Evolutionary conservation across 2,329 filamentous ascomycete species (phyloP), one percentile per base, ranked within the genome.

Genomic region (Cladophialophora chaetospira): DNA sequence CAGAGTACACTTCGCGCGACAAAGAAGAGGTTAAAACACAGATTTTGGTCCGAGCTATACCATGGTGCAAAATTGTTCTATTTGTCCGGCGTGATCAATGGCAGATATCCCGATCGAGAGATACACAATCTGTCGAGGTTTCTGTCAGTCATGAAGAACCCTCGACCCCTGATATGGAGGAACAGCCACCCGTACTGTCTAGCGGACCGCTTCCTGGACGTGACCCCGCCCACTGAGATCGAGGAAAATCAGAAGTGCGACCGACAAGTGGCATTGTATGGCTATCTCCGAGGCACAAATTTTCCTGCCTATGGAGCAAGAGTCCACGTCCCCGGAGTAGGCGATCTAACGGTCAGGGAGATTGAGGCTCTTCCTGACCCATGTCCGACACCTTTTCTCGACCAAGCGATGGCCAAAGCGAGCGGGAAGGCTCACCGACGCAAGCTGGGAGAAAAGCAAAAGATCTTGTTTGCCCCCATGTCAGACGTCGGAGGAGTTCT

Each of bases 141-240:
- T 72, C 80, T 99, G 64, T 96, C 90, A 17, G 91, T 99, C 64
- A 99, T 99, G 95, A 99, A 99, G 80, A 99, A 96, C 70, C 93
- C 95, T 3, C 83, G 94, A 57, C 94, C 94, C n/a, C 79, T 99
- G 26, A 81, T 99, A 38, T 99, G 94, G 93, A 84, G 95, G 58
- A 99, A 99, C 71, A 88, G 90, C 1, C 94, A 99, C 77, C 92
- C 93, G 3, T 99, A 99, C 72, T 86, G 90, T 56, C 79, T 99
- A 53, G 89, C 94, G 57, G 94, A 99, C 76, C 91, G 92, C 63
- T 96, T 97, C 74, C 82, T 96, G 66, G 94, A 99, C 72, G 86
- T 99, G 51, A 99, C 94, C 0, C 91, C 96, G 31, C 94, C 95
- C 0, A 95, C 91, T 8, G 85, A 88, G 65, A 88, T 97, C 42